A percentile compares a stretch with the other conserved stretches of the same genome.
These are phyloP conservation scores for Gyromitra esculenta DNA, from an alignment of 2,329 filamentous ascomycete genomes.

Conservation along the genomic window DNA sequence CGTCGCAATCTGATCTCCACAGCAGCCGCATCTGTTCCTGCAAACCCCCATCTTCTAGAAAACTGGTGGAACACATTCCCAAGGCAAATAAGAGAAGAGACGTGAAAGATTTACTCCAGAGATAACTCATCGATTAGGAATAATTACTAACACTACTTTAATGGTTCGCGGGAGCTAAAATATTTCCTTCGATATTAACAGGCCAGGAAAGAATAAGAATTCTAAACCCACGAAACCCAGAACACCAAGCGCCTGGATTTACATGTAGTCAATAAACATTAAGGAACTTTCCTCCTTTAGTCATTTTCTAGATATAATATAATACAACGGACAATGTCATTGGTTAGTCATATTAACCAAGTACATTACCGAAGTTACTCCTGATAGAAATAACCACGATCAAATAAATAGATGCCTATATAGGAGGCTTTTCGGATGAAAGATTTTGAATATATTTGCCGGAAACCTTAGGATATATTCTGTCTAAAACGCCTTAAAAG, in stretches of 20 bases:
- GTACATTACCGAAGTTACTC: too few relatives aligned
- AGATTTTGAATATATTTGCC: not conserved
- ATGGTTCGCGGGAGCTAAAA: not conserved
- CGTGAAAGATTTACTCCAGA: not conserved
- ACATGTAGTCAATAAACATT: not conserved
- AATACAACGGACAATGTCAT: not conserved
- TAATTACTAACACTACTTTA: not conserved
- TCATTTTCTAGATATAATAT: not conserved
- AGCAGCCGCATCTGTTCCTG: constrained; percentile 44
- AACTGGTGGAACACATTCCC: constrained; percentile 34
- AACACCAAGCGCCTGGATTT: not conserved
- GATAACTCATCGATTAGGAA: not conserved
- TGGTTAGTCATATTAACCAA: not conserved
- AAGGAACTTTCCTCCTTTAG: not conserved
- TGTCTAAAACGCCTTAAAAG: not conserved
- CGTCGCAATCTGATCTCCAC: constrained; percentile 44
- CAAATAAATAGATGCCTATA: too few relatives aligned
- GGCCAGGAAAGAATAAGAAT: not conserved
- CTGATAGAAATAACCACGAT: too few relatives aligned
- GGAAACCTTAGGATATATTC: not conserved
- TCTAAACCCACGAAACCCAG: not conserved
- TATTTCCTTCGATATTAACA: not conserved
- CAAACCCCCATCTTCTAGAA: constrained; percentile 48
- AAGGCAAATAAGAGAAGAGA: constrained; percentile 8
- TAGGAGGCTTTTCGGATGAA: too few relatives aligned